phyloP scores from a whole-genome alignment of 2,329 filamentous ascomycete genomes.

The Colletotrichum navitas region DNA sequence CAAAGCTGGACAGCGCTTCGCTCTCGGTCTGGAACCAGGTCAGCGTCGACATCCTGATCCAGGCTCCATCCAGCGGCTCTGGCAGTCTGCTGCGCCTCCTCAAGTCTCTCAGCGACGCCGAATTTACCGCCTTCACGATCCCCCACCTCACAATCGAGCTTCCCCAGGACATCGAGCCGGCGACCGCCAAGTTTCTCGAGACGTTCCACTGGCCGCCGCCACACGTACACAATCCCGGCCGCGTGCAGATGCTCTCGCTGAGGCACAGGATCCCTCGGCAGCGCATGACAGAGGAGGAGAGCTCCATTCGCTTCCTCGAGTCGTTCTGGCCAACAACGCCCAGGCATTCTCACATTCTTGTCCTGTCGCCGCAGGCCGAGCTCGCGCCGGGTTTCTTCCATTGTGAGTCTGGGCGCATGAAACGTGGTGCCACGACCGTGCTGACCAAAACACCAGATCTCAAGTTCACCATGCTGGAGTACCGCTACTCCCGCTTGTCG shows the following conservation, averaged over 20 bases:
- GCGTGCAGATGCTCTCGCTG: constrained; percentile 70
- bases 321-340: constrained; percentile 84
- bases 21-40: constrained; percentile 83
- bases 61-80: constrained; percentile 77
- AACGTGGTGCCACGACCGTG: no score
- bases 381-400: constrained; percentile 86
- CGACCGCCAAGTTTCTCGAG: constrained; percentile 72
- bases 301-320: constrained; percentile 82
- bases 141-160: constrained; percentile 90
- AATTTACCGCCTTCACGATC: constrained; percentile 76
- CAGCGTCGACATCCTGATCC: constrained; percentile 85
- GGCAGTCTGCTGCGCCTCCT: constrained; percentile 83
- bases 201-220: constrained; percentile 76
- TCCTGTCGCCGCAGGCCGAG: constrained; percentile 85
- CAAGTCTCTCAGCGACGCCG: constrained; percentile 78
- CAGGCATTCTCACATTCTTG: constrained; percentile 78
- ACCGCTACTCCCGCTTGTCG: constrained; percentile 74
- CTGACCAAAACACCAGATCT: constrained; percentile 63
- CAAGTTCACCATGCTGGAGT: constrained; percentile 81
- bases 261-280: constrained; percentile 78
- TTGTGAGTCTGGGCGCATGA: constrained; percentile 59
- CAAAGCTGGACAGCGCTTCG: constrained; percentile 79
- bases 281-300: constrained; percentile 74
- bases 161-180: constrained; percentile 75
- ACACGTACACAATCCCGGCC: constrained; percentile 48